Base-by-base conservation (phyloP, 2,329 filamentous ascomycete species). In the Aphanocladium album region DNA sequence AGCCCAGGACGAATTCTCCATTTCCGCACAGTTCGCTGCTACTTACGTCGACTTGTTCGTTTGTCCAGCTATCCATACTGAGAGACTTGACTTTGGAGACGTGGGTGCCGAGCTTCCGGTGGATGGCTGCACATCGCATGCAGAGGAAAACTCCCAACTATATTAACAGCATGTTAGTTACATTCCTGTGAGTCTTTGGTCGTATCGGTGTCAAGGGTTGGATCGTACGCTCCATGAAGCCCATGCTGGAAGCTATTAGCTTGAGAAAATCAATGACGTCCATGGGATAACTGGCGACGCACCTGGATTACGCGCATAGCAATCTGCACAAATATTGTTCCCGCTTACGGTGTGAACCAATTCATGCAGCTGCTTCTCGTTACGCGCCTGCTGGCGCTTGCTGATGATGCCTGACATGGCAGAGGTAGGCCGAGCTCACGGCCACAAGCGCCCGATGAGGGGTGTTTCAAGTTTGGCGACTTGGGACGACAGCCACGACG, bases 71-170 rank as follows among this genome's bases (percentile, higher is more conserved):
- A 76, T 99, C 95, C 93, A 99, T 98, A 74, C 90, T 98, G 77
- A 99, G 77, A 41, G 93, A 98, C 77, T 99, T 99, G 79, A 99
- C 92, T 75, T 99, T 99, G 66, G 93, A 97, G 64, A 99, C 91
- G 75, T 99, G 95, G 45, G 95, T 98, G 63, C 95, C 95, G 70
- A 99, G 81, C 77, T 98, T 98, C 71, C 95, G 90, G 79, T 99
- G 95, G 70, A 98, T 84, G 59, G 92, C 85, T 58, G 93, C 95
- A 80, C 95, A 99, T 73, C 95, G 91, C 90, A 99, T 96, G 78
- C 95, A 99, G 55, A 99, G 81, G 73, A 99, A 99, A 65, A 98
- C 86, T 62, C 95, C 95, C 76, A 99, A 80, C 90, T 97, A 66
- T 30, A 30, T 11, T 12, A 17, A n/a, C 35, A 2, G 3, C 27